A percentile compares a stretch with the other conserved stretches of the same genome.
Evolutionary conservation across 2,329 filamentous ascomycete species (phyloP).

Genomic region (Cadophora sp.): DNA sequence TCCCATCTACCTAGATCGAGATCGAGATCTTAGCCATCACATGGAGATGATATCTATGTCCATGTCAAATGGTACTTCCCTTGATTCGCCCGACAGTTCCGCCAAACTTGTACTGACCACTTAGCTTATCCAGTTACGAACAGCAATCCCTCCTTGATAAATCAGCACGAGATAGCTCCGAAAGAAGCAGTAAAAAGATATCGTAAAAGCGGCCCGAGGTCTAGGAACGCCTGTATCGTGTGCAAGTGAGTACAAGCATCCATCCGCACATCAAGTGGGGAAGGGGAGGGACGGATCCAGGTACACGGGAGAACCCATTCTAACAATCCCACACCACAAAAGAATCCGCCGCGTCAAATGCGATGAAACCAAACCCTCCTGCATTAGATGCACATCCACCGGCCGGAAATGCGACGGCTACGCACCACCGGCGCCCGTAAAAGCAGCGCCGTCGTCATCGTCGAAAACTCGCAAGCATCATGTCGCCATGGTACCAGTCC

Average conservation of each 20-base stretch:
- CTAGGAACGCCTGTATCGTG: conserved; percentile 11
- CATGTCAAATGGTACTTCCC: not conserved
- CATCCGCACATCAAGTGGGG: not conserved
- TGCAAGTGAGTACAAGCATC: conserved; percentile 21
- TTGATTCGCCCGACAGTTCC: no score
- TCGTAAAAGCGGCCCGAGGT: conserved; percentile 7
- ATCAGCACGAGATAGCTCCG: not conserved
- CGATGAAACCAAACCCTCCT: conserved; percentile 18
- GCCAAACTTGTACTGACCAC: not conserved
- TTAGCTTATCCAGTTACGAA: not conserved
- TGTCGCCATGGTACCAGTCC: not conserved
- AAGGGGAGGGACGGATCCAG: not conserved
- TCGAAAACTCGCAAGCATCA: not conserved
- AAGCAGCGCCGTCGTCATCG: not conserved
- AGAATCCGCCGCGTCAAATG: conserved; percentile 22
- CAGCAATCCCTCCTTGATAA: not conserved
- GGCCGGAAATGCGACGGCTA: conserved; percentile 22
- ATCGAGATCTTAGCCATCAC: no score
- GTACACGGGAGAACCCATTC: not conserved
- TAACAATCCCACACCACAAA: conserved; percentile 1
- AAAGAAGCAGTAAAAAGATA: not conserved
- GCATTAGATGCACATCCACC: conserved; percentile 15
- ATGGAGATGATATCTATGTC: no score
- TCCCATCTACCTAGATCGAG: no score
- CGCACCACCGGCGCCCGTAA: not conserved